Evolutionary conservation across 768 basidiomycete genomes (phyloP), one percentile per base, ranked within the genome.

Genomic region (Trametes cubensis): DNA sequence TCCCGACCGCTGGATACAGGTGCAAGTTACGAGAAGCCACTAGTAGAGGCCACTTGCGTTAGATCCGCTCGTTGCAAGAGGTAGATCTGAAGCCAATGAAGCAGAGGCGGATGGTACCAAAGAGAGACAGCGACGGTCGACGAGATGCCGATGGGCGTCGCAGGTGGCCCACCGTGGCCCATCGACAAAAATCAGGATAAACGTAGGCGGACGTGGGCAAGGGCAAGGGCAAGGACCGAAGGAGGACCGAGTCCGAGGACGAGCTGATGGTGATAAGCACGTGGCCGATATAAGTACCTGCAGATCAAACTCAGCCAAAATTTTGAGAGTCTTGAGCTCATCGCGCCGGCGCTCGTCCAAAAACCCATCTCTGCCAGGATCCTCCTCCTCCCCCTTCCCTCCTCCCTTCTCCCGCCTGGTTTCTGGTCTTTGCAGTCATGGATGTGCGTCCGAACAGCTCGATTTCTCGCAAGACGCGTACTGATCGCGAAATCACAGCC

Each of bases 401-500:
- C 40, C 28, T 55, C 34, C 47, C 21, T 57, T 41, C 20, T 40
- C 49, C 38, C 17, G 39, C n/a, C 49, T 49, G 54, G 41, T 46
- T 40, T 42, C 49, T 49, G 54, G 41, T 46, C 39, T 42, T 48
- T 30, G 47, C 44, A 52, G 55, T 17, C 38, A 66, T 60, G 66
- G 64, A 68, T 62, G 55, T 66, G 30, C 30, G 60, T 56, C 18
- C 4, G 20, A 3, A 5, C 17, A 13, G 6, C 13, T 10, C 11
- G 17, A 47, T 48, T 38, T 40, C 18, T 1, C 6, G 13, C 8
- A 5, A 26, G 7, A 49, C 47, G 41, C 49, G 47, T 65, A 7
- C 38, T 60, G 50, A 65, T 42, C 45, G 47, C 55, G 5, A 23
- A 18, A 52, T 46, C 49, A 41, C 66, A 92, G 89, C 82, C 85